Conservation (phyloP, 768 basidiomycete genomes). For the Lactarius indigo region DNA sequence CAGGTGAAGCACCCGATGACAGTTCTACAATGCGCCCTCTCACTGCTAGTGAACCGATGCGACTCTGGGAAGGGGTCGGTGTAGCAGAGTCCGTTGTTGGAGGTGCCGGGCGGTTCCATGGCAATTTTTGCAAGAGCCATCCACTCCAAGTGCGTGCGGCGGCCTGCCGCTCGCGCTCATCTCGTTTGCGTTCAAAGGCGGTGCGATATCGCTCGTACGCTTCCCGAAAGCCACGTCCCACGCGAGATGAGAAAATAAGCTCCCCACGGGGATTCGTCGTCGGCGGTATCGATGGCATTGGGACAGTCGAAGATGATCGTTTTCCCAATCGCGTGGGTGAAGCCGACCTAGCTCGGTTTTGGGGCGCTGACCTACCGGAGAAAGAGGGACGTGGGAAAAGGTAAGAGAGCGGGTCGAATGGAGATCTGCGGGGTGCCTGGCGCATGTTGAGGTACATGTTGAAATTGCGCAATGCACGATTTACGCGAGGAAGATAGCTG, state of each 20-base stretch:
- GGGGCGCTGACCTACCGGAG: constrained; percentile 31
- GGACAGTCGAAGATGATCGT: constrained; percentile 42
- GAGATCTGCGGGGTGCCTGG: constrained; percentile 62
- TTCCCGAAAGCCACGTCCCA: constrained; percentile 79
- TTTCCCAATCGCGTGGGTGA: constrained; percentile 33
- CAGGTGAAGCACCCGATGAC: constrained; percentile 11
- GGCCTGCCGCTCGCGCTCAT: constrained; percentile 51
- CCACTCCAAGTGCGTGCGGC: constrained; percentile 34
- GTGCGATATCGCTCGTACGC: constrained; percentile 89
- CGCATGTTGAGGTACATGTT: constrained; percentile 98
- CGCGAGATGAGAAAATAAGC: constrained; percentile 89
- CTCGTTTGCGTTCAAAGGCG: constrained; percentile 77
- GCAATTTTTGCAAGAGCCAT: constrained; percentile 31
- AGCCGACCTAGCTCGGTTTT: constrained; percentile 39
- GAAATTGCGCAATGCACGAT: constrained; percentile 83
- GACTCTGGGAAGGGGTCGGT: constrained; percentile 20
- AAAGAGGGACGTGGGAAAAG: constrained; percentile 48
- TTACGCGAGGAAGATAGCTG: constrained; percentile 96
- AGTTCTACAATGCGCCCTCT: constrained; percentile 11
- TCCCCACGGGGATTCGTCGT: constrained; percentile 90
- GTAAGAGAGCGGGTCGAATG: constrained; percentile 53
- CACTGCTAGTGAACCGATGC: constrained; percentile 7
- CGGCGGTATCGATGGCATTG: constrained; percentile 83
- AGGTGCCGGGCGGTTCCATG: constrained; percentile 26
- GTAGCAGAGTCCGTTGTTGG: constrained; percentile 12